Conservation (phyloP, 345 rosid species). For the Tarenaya hassleriana region DNA sequence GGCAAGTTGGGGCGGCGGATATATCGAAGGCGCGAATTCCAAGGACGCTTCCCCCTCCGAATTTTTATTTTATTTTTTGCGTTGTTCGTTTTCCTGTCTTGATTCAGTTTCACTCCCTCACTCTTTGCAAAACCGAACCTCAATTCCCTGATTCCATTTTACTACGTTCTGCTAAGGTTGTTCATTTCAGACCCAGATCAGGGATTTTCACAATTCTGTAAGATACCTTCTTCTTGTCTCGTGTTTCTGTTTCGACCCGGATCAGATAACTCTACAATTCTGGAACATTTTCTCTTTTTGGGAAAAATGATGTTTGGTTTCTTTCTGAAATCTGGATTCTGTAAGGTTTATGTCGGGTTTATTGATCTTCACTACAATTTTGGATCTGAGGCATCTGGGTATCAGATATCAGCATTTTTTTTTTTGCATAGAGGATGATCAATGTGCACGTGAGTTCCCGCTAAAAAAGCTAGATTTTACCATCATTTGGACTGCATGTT, state of each 20-base stretch:
- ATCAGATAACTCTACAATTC: neutral
- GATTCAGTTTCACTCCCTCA: slow-evolving; percentile 1
- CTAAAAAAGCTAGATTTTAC: too few species aligned
- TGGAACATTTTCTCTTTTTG: neutral
- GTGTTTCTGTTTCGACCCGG: neutral
- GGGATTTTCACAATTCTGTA: slow-evolving; percentile 17
- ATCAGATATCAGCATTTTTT: too few species aligned
- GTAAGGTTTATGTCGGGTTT: neutral
- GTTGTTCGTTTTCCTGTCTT: neutral
- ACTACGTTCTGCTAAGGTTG: slow-evolving; percentile 2
- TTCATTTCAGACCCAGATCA: slow-evolving; percentile 5
- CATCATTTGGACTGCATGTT: too few species aligned
- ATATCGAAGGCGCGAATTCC: slow-evolving; percentile 43
- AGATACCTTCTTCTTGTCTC: neutral
- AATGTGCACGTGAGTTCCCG: too few species aligned
- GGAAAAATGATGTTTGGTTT: too few species aligned
- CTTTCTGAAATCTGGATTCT: slow-evolving; percentile 3
- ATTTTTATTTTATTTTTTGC: slow-evolving; percentile 14
- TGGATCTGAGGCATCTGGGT: neutral
- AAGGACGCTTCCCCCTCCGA: slow-evolving; percentile 22
- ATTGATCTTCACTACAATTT: neutral
- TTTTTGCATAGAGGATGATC: too few species aligned
- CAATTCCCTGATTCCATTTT: slow-evolving; percentile 18
- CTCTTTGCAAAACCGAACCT: neutral
- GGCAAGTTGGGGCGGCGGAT: slow-evolving; percentile 27